Evolutionary conservation across 225 moss, liverwort and hornwort genomes (phyloP), one percentile per base, ranked within the genome.

Genomic region (Polytrichum formosum): DNA sequence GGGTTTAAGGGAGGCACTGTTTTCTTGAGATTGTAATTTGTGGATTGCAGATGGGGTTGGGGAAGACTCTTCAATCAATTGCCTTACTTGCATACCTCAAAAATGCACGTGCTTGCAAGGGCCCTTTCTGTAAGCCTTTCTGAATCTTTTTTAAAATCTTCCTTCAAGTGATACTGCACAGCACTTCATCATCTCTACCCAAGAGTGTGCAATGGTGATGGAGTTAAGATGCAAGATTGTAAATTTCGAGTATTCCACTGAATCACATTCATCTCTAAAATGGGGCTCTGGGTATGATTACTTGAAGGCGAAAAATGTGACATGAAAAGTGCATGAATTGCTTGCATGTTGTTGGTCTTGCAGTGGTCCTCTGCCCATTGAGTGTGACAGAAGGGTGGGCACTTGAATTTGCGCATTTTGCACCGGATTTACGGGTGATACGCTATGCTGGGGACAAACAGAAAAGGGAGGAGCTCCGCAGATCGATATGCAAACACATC

Each of bases 381-480:
- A 96, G 93, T 66, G 93, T 96, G 28, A 93, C 88, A 71, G 93
- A 96, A 69, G 91, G 90, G 21, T 96, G 96, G 93, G 88, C 91
- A 77, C 82, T 91, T 66, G 93, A 96, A 72, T 84, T 85, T 59
- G 85, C 72, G 37, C 83, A 82, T 67, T 96, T 96, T 83, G 77
- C 93, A 25, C 93, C 91, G 23, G 30, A 76, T 20, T 76, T 93
- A 65, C 83, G 35, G 63, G 79, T 93, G 55, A 35, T 93, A 72
- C 80, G 88, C 53, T 93, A 96, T 73, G 77, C 87, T 60, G 96
- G 96, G 61, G 79, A 89, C 74, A 96, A 93, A 78, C 79, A 79
- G 62, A 76, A 87, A 69, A 89, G 96, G 70, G 83, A 88, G 65
- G 71, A 56, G 58, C 46, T 92, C 55, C 88, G 96, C 27, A 85